Evolutionary conservation across 2,329 filamentous ascomycete species (phyloP).

Genomic region (Penicillium sumatraense): DNA sequence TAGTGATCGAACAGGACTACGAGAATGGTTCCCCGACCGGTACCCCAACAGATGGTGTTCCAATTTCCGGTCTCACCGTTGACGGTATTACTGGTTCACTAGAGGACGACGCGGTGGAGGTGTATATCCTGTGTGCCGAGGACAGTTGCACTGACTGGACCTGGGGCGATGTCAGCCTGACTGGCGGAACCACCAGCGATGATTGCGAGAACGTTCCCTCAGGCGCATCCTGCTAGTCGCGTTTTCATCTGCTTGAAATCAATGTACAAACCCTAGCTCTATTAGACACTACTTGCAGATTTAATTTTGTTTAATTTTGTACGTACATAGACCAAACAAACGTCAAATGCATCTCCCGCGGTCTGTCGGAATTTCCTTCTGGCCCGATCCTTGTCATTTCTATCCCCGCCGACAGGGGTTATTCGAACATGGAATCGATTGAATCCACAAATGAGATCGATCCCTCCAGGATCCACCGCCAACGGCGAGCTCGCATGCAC

Average conservation of each 20-base stretch:
- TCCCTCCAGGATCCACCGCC: neutral
- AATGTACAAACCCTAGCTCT: too few relatives aligned
- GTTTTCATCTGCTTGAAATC: too few relatives aligned
- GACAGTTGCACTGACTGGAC: slow-evolving; percentile 60
- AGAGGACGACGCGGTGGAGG: slow-evolving; percentile 38
- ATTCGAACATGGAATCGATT: neutral
- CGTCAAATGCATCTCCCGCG: neutral
- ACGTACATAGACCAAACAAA: neutral
- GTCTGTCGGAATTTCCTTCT: neutral
- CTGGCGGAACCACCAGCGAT: slow-evolving; percentile 55
- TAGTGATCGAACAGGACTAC: slow-evolving; percentile 64
- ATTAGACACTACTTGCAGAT: too few relatives aligned
- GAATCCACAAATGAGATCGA: neutral
- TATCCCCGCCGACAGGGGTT: neutral
- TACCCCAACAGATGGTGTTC: slow-evolving; percentile 42
- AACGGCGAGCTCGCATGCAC: neutral
- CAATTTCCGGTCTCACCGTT: slow-evolving; percentile 46
- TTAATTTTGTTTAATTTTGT: too few relatives aligned
- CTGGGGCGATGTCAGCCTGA: slow-evolving; percentile 55
- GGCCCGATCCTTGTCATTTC: neutral
- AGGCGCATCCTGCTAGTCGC: slow-evolving; percentile 39
- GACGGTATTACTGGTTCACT: slow-evolving; percentile 42
- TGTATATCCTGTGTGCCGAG: slow-evolving; percentile 62
- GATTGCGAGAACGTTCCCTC: slow-evolving; percentile 49
- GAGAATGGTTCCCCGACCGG: slow-evolving; percentile 45